phyloP scores from a whole-genome alignment of 345 rosid genomes.

The Diplotaxis tenuifolia region DNA sequence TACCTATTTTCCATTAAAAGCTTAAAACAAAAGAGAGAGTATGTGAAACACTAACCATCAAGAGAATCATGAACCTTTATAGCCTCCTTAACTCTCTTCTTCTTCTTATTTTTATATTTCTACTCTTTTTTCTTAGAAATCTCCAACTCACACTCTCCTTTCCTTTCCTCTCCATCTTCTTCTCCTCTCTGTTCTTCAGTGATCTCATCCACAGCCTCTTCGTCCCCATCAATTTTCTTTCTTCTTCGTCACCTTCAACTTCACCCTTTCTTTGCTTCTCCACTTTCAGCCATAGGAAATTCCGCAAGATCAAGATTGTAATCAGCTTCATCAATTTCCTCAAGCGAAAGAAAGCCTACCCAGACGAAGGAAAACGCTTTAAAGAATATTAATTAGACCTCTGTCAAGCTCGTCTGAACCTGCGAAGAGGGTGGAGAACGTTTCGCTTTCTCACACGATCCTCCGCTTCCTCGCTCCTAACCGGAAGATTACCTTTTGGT shows the following conservation, averaged over 20 bases:
- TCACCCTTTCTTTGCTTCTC: conserved; percentile 31
- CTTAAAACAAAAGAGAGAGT: not conserved
- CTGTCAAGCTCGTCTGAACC: conserved; percentile 77
- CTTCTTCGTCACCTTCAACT: conserved; percentile 45
- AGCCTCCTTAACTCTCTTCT: conserved; percentile 11
- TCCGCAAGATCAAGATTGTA: conserved; percentile 47
- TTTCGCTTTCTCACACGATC: too few species aligned
- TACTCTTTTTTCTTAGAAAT: conserved; percentile 40
- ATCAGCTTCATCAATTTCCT: conserved; percentile 81
- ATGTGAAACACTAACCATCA: conserved; percentile 50
- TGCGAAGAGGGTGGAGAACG: conserved; percentile 33
- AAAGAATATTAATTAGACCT: too few species aligned
- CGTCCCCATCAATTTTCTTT: conserved; percentile 27
- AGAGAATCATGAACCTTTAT: conserved; percentile 31
- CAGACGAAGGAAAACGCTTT: not conserved
- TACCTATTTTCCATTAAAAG: not conserved
- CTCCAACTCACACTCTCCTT: conserved; percentile 18
- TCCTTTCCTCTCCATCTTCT: not conserved
- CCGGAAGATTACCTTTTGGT: too few species aligned
- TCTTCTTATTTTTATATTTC: conserved; percentile 39
- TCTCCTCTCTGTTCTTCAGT: not conserved
- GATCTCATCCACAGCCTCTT: conserved; percentile 32
- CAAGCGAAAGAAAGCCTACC: conserved; percentile 85
- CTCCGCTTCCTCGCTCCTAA: too few species aligned
- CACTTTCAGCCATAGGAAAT: conserved; percentile 41